These are phyloP conservation scores for Coccomyxa sp. DNA, from an alignment of 139 green algal genomes.

Conservation along the genomic window DNA sequence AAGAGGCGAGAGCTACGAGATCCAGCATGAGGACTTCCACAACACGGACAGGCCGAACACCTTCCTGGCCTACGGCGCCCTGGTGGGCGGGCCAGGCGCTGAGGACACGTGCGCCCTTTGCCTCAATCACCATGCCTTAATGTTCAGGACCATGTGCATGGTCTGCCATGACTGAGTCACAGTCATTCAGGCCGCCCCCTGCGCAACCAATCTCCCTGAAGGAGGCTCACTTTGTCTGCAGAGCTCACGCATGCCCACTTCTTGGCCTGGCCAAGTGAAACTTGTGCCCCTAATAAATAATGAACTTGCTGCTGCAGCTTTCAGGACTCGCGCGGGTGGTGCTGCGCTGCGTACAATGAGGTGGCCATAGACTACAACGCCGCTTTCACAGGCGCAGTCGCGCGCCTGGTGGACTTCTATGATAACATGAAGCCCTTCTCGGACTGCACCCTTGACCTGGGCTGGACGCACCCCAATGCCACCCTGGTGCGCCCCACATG, in stretches of 20 bases:
- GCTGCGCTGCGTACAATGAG: slow-evolving; percentile 12
- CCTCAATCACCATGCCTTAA: too few relatives aligned
- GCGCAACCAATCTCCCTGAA: too few relatives aligned
- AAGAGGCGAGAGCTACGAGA: slow-evolving; percentile 3
- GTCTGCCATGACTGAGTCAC: too few relatives aligned
- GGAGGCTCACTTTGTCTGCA: too few relatives aligned
- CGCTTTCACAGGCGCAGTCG: slow-evolving; percentile 22
- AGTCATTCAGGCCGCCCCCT: too few relatives aligned
- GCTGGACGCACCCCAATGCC: slow-evolving; percentile 6
- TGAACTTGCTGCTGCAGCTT: slow-evolving; percentile 1
- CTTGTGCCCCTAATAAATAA: too few relatives aligned
- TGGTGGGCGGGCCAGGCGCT: slow-evolving; percentile 31
- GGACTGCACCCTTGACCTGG: slow-evolving; percentile 11
- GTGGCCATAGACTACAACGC: slow-evolving; percentile 49
- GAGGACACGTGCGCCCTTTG: slow-evolving; percentile 1
- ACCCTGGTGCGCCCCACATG: slow-evolving; percentile 6
- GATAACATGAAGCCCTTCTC: slow-evolving; percentile 8
- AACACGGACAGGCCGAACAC: slow-evolving; percentile 18
- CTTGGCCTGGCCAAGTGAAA: too few relatives aligned
- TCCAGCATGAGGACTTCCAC: slow-evolving; percentile 28
- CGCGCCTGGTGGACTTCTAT: slow-evolving; percentile 15
- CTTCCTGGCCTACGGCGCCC: slow-evolving; percentile 26
- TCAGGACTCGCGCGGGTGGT: slow-evolving; percentile 12
- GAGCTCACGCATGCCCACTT: too few relatives aligned
- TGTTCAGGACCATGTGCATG: too few relatives aligned